Evolutionary conservation across 768 basidiomycete species (phyloP), one percentile per base, ranked within the genome.

Genomic region (Lepiota venenata): DNA sequence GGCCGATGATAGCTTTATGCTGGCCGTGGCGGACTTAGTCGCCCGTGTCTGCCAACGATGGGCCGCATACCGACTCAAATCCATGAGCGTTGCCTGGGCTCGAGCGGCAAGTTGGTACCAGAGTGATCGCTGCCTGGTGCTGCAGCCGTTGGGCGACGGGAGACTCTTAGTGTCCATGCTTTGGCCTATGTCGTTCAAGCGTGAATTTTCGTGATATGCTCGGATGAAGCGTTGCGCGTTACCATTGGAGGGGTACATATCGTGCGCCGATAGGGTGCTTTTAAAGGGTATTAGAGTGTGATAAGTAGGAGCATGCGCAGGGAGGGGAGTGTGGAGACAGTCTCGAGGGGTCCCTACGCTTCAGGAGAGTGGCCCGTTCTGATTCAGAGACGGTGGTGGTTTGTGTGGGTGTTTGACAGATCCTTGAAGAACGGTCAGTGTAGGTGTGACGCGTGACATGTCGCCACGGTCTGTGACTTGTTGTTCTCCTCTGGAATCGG

Each of bases 161-260:
- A 71, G 60, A 32, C 64, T 53, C 22, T 64, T 66, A 21, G 68
- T 60, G 46, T 67, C 64, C 45, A 69, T 56, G 42, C 63, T 66
- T 69, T 69, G 70, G 52, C 57, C 63, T 54, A 56, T 50, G 51
- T 61, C 62, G 53, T 52, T 57, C 54, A 59, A 50, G 48, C 63
- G 62, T 56, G 60, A 47, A 20, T 56, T 59, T 53, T 67, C 64
- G 52, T 62, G 61, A 48, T 29, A 50, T 37, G 25, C 61, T 49
- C 52, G 58, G 43, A 60, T 25, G 55, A 63, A 60, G 36, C 59
- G 64, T 50, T 55, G 50, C 40, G 63, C 55, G 47, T 65, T 62
- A 60, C 66, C 66, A 60, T 66, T 61, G 50, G 58, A 55, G 52
- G 66, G 59, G 18, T 64, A 45, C 69, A 71, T 71, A 53, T 55